Evolutionary conservation across 139 green algal species (phyloP), one percentile per base, ranked within the genome.

Genomic region (Micromonas pusilla): DNA sequence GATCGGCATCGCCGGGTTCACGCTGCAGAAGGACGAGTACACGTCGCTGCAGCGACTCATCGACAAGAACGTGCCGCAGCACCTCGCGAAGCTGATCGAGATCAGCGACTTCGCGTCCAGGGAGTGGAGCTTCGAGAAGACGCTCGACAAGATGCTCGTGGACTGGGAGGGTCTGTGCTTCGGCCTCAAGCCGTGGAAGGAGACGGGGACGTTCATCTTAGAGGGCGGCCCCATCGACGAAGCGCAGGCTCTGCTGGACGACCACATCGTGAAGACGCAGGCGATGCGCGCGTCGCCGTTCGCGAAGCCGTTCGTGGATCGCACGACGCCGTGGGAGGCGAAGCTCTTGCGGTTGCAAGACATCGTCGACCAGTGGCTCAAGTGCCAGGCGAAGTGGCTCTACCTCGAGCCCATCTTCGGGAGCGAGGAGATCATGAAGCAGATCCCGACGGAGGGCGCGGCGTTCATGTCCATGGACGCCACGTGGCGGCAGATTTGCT

Each of bases 371-470:
- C 88, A 92, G 70, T 87, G 93, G 28, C 86, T 92, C 36, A 80
- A 92, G 85, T 90, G 94, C 23, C 91, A 96, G 82, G 72, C 84
- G 57, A 91, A 91, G 74, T 96, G 91, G 91, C 91, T 92, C 86
- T 96, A 96, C 84, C 81, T 96, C 60, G 91, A 96, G 81, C 93
- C 93, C 80, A 94, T 96, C 78, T 96, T 96, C 81, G 85, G 93
- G 25, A 90, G 89, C 36, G 91, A 96, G 80, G 91, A 95, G 83
- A 96, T 96, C 76, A 88, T 87, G 65, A 93, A 92, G 87, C 91
- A 96, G 89, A 86, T 96, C 65, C 91, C 91, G 3, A 63, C 80
- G 37, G 87, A 84, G 80, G 66, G 26, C 72, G 86, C 83, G 66
- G 88, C 91, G 85, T 94, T 94, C 83, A 85, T 91, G 31, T 31